A percentile compares a stretch with the other conserved stretches of the same genome.
Evolutionary conservation across 306 rosid species (phyloP).

Genomic region (Rubus idaeus): DNA sequence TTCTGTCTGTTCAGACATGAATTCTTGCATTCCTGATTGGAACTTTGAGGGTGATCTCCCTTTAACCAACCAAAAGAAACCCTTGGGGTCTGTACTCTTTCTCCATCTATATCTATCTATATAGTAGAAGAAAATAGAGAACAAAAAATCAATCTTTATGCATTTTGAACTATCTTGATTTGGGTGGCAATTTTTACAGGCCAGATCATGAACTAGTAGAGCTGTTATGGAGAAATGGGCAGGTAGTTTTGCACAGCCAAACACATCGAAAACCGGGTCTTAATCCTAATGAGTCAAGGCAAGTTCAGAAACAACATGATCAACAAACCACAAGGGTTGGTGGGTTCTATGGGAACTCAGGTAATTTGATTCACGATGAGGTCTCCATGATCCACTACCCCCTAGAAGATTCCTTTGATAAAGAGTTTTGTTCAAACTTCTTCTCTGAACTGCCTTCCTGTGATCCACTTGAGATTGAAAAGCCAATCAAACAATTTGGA

Average conservation of each 20-base stretch:
- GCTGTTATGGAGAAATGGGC: slow-evolving; percentile 85
- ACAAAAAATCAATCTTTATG: not conserved
- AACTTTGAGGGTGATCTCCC: slow-evolving; percentile 54
- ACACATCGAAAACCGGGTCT: slow-evolving; percentile 37
- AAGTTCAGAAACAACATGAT: slow-evolving; percentile 53
- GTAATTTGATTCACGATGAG: slow-evolving; percentile 54
- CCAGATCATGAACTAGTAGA: slow-evolving; percentile 67
- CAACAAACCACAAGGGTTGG: slow-evolving; percentile 32
- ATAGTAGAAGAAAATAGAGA: not conserved
- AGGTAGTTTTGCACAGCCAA: slow-evolving; percentile 74
- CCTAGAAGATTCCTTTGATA: slow-evolving; percentile 61
- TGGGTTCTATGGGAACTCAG: slow-evolving; percentile 46
- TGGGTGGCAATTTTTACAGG: slow-evolving; percentile 49
- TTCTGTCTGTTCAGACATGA: slow-evolving; percentile 54
- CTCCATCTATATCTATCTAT: slow-evolving; percentile 14
- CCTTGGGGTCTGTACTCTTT: slow-evolving; percentile 55
- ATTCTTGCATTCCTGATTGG: slow-evolving; percentile 53
- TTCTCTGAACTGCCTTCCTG: slow-evolving; percentile 51
- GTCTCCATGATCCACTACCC: slow-evolving; percentile 67
- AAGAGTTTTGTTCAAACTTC: slow-evolving; percentile 52
- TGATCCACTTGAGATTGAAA: slow-evolving; percentile 45
- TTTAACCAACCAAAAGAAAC: slow-evolving; percentile 52
- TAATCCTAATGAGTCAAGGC: slow-evolving; percentile 41
- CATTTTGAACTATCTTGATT: slow-evolving; percentile 23
- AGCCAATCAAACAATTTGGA: slow-evolving; percentile 44